Percentiles rank a stretch among this genome's conserved stretches.
phyloP scores from a whole-genome alignment of 139 green algal species.

The Closterium sp. region DNA sequence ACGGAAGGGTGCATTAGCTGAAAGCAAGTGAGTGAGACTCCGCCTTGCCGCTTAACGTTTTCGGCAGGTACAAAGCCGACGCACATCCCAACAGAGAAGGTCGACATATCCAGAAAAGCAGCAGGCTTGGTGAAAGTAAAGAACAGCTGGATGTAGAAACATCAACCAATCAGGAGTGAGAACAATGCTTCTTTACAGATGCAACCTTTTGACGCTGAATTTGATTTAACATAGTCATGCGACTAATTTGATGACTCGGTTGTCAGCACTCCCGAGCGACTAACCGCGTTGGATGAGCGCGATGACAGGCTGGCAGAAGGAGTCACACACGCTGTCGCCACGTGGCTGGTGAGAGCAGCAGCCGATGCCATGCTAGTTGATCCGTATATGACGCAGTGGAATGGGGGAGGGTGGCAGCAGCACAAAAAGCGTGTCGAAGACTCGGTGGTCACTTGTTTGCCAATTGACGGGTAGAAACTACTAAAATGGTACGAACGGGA shows the following conservation, averaged over 20 bases:
- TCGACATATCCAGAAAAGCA: not conserved
- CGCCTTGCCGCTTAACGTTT: not conserved
- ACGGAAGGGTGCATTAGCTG: not conserved
- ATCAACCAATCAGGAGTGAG: too few relatives aligned
- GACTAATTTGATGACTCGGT: not conserved
- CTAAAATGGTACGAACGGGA: too few relatives aligned
- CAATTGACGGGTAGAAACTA: too few relatives aligned
- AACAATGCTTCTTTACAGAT: too few relatives aligned
- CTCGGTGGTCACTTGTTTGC: not conserved
- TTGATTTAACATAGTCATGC: too few relatives aligned
- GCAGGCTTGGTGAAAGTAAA: not conserved
- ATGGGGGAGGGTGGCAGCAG: not conserved
- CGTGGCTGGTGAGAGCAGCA: not conserved
- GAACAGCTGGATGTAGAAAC: not conserved
- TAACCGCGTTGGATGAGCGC: not conserved
- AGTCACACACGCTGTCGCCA: not conserved
- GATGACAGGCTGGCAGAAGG: not conserved
- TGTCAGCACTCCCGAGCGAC: not conserved
- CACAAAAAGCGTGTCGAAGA: not conserved
- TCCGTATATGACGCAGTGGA: not conserved
- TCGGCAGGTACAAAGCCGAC: too few relatives aligned
- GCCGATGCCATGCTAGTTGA: not conserved
- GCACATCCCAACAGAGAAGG: too few relatives aligned
- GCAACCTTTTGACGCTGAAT: too few relatives aligned
- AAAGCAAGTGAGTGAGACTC: too few relatives aligned